phyloP scores from a whole-genome alignment of 257 asterid species.

The Ehretia macrophylla region DNA sequence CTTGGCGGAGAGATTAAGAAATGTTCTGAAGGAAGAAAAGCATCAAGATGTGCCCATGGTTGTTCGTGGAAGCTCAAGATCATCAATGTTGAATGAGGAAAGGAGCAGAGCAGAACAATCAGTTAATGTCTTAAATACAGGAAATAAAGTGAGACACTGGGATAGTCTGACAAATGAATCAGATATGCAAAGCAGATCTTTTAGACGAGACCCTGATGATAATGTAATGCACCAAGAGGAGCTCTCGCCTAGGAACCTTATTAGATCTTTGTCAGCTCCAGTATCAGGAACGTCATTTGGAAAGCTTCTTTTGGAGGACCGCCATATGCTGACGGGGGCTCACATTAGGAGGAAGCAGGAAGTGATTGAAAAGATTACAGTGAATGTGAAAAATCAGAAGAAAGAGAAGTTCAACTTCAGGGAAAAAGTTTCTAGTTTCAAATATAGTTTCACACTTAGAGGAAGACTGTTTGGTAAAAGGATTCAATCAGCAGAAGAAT shows the following conservation, averaged over 20 bases:
- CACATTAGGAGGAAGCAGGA: slow-evolving; percentile 82
- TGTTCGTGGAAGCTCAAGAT: slow-evolving; percentile 42
- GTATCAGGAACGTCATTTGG: slow-evolving; percentile 83
- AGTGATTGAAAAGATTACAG: slow-evolving; percentile 52
- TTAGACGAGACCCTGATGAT: slow-evolving; percentile 51
- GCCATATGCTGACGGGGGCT: slow-evolving; percentile 67
- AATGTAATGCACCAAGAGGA: slow-evolving; percentile 40
- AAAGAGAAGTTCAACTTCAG: slow-evolving; percentile 75
- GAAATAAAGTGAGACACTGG: slow-evolving; percentile 28
- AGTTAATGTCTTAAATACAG: slow-evolving; percentile 25
- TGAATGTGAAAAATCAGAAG: slow-evolving; percentile 53
- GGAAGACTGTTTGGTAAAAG: slow-evolving; percentile 78
- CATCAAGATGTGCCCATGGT: slow-evolving; percentile 32
- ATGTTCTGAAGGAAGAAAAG: slow-evolving; percentile 64
- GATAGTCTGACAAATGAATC: slow-evolving; percentile 29
- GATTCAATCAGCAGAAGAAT: slow-evolving; percentile 47
- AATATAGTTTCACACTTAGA: slow-evolving; percentile 68
- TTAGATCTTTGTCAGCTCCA: slow-evolving; percentile 92
- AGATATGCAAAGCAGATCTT: slow-evolving; percentile 52
- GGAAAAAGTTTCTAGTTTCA: slow-evolving; percentile 82
- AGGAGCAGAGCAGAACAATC: slow-evolving; percentile 22
- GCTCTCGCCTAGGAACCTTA: slow-evolving; percentile 65
- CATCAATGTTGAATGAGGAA: slow-evolving; percentile 31
- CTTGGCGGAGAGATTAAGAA: slow-evolving; percentile 73
- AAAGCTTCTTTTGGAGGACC: slow-evolving; percentile 86